Base-by-base conservation (phyloP, 1,284 basidiomycete species). In the Ganoderma sinense region DNA sequence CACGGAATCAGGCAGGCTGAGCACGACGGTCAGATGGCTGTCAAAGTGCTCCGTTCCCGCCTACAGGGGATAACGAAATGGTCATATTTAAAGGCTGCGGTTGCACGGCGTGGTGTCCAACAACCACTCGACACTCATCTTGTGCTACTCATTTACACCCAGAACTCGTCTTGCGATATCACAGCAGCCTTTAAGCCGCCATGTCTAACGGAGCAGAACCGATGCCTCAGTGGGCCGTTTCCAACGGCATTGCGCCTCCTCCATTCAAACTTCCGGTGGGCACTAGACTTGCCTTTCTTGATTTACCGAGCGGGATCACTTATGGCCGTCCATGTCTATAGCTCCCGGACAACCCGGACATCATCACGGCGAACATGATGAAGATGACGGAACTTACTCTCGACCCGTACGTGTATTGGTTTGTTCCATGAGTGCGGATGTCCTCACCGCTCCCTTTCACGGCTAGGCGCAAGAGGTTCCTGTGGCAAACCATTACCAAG, bases 301-400 rank as follows among this genome's bases (percentile, higher is more conserved):
- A 20, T 31, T 23, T 62, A 16, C 65, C 60, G 33, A 31, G 11
- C 59, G 60, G 53, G 13, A 18, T 33, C 29, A 13, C 29, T 56
- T 18, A 26, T 10, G 45, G 31, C 58, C 36, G 31, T 29, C 20
- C 55, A 31, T 16, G n/a, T 51, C 31, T 45, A 45, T 62, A 88
- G 86, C 82, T 84, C 45, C 87, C 88, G 48, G 84, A 88, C 70
- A 81, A 76, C 31, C 82, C 86, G 14, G 88, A 89, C 53, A 84
- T 82, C 68, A 86, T 91, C 73, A 91, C 90, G 0, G 81, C 82
- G 40, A 91, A 90, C 74, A 75, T 88, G 43, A 75, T 86, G 64
- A 84, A 85, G 67, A 80, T 90, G 45, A 79, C 85, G 65, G 82
- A 83, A 51, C 79, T 83, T 62, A 81, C 84, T 13, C 75, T 82